A percentile compares a stretch with the other conserved stretches of the same genome.
phyloP scores from a whole-genome alignment of 805 yeast genomes.

The Dipodascus geniculatus region DNA sequence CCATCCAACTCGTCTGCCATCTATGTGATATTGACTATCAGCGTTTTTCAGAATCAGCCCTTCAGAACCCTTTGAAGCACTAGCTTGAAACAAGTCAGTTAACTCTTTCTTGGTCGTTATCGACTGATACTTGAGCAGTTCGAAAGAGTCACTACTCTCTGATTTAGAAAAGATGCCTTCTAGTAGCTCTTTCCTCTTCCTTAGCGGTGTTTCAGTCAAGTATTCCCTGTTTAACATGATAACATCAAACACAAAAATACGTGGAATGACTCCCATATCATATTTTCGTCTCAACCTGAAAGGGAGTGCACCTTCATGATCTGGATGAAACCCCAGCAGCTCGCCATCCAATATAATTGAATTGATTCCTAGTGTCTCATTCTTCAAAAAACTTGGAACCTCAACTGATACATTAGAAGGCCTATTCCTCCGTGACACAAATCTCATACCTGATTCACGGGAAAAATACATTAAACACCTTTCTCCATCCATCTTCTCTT shows the following conservation, averaged over 20 bases:
- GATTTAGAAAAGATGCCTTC: neutral
- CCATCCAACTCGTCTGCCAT: neutral
- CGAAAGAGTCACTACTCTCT: neutral
- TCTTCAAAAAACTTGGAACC: neutral
- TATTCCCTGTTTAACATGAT: neutral
- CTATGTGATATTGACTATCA: neutral
- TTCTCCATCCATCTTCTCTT: neutral
- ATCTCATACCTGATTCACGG: neutral
- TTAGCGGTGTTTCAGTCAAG: neutral
- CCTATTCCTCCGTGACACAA: neutral
- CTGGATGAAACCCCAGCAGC: neutral
- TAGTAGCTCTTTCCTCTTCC: neutral
- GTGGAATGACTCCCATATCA: neutral
- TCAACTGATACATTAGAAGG: neutral
- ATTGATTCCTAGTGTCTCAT: neutral
- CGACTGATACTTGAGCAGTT: neutral
- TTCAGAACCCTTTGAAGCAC: neutral
- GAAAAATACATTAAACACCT: neutral
- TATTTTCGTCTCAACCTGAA: neutral
- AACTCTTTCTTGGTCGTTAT: neutral
- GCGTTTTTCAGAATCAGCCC: neutral
- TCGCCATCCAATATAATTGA: neutral
- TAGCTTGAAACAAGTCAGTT: neutral
- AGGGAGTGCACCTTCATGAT: neutral
- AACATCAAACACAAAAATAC: neutral